A percentile compares a stretch with the other conserved stretches of the same genome.
phyloP scores from a whole-genome alignment of 2,329 filamentous ascomycete genomes.

The Lecanosticta acicola region DNA sequence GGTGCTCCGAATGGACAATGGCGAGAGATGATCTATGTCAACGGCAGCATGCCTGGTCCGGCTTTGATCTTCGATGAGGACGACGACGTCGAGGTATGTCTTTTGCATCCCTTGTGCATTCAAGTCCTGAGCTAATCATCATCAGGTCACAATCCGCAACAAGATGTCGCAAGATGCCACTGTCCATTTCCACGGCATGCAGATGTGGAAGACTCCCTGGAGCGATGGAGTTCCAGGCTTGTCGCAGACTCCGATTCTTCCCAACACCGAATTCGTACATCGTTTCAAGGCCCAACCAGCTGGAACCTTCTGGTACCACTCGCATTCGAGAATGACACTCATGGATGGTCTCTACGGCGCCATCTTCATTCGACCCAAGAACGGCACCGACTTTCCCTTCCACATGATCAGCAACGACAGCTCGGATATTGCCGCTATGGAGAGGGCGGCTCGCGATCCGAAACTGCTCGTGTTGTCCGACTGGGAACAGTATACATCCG shows the following conservation, averaged over 20 bases:
- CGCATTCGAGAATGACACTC: conserved; percentile 13
- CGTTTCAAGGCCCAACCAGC: conserved; percentile 12
- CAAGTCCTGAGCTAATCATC: too few species aligned
- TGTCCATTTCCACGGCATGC: conserved; percentile 21
- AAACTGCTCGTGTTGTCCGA: neutral
- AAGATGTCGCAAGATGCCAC: too few species aligned
- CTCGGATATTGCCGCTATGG: neutral
- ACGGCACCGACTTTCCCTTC: conserved; percentile 4
- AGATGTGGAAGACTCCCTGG: conserved; percentile 18
- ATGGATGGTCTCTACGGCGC: conserved; percentile 16
- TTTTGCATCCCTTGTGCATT: too few species aligned
- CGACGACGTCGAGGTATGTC: neutral
- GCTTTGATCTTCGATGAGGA: neutral
- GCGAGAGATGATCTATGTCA: neutral
- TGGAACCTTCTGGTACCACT: conserved; percentile 17
- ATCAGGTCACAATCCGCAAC: too few species aligned
- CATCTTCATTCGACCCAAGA: conserved; percentile 12
- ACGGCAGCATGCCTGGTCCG: neutral
- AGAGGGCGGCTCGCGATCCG: neutral
- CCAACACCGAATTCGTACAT: conserved; percentile 13
- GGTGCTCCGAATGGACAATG: neutral
- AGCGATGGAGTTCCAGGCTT: conserved; percentile 20
- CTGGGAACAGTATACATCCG: neutral
- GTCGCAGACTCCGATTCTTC: conserved; percentile 18
- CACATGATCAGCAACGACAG: conserved; percentile 4